phyloP scores from a whole-genome alignment of 129 eudicot species.

The Rutidosis leptorrhynchoides region DNA sequence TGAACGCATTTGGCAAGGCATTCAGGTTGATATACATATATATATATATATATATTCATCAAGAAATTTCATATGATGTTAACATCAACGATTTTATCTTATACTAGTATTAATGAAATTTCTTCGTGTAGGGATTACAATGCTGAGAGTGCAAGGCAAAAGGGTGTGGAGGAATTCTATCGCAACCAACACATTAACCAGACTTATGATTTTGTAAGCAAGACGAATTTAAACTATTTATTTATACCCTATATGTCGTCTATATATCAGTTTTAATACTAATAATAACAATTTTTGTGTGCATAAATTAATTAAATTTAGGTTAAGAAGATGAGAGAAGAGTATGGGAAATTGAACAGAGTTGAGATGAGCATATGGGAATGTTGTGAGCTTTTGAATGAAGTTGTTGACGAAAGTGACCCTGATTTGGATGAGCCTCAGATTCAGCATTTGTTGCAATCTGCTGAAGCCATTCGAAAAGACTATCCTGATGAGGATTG shows the following conservation, averaged over 20 bases:
- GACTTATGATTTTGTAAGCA: constrained; percentile 73
- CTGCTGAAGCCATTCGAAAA: constrained; percentile 86
- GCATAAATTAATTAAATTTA: too few species aligned
- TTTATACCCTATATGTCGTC: too few species aligned
- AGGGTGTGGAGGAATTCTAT: constrained; percentile 71
- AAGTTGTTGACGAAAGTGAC: constrained; percentile 88
- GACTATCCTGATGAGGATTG: constrained; percentile 92
- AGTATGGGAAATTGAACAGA: constrained; percentile 60
- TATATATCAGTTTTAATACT: not conserved
- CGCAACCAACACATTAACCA: constrained; percentile 70
- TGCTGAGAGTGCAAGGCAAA: constrained; percentile 56
- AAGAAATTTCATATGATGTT: too few species aligned
- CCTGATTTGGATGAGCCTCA: constrained; percentile 94
- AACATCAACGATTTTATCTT: too few species aligned
- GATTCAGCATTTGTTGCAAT: constrained; percentile 83
- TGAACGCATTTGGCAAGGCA: constrained; percentile 70
- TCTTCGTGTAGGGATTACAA: constrained; percentile 78
- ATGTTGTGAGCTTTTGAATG: constrained; percentile 83
- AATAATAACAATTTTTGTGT: too few species aligned
- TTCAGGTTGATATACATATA: too few species aligned
- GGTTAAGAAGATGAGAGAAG: constrained; percentile 82
- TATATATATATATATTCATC: too few species aligned
- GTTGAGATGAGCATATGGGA: constrained; percentile 94
- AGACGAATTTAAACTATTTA: too few species aligned
- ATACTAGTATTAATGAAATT: too few species aligned